phyloP scores from a whole-genome alignment of 495 filamentous ascomycete species.

The Trichoderma orchidacearum region DNA sequence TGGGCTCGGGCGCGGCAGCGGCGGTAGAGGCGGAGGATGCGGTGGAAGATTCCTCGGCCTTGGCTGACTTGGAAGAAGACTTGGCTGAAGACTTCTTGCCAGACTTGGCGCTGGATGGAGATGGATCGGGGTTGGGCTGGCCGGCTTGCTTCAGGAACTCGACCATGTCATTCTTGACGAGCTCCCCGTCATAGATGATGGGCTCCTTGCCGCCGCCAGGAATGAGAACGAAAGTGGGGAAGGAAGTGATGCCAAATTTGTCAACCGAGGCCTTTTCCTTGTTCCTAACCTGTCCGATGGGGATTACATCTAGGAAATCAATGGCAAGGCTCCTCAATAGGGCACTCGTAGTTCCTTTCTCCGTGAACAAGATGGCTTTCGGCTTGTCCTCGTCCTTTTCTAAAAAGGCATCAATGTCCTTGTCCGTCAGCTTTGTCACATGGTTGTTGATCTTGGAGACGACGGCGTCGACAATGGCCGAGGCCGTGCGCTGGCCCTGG shows the following conservation, averaged over 20 bases:
- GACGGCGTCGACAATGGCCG: constrained; percentile 77
- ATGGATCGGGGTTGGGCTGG: constrained; percentile 58
- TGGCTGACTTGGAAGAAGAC: constrained; percentile 35
- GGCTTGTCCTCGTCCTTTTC: constrained; percentile 54
- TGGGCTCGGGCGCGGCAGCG: constrained; percentile 33
- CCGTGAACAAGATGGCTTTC: constrained; percentile 88
- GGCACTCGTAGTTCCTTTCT: constrained; percentile 79
- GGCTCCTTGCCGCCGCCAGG: constrained; percentile 52
- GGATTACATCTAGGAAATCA: constrained; percentile 75
- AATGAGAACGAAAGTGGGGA: constrained; percentile 70
- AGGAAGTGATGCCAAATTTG: constrained; percentile 61
- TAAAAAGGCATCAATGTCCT: constrained; percentile 66
- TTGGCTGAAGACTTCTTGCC: constrained; percentile 33
- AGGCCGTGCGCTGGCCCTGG: constrained; percentile 65
- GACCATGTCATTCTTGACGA: constrained; percentile 74
- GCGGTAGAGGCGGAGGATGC: constrained; percentile 16
- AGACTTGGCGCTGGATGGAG: constrained; percentile 38
- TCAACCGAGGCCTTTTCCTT: constrained; percentile 63
- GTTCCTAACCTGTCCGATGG: constrained; percentile 72
- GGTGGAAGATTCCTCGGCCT: constrained; percentile 11
- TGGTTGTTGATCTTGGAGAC: constrained; percentile 82
- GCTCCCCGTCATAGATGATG: constrained; percentile 66
- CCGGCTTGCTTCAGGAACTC: constrained; percentile 72
- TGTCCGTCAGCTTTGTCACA: constrained; percentile 68
- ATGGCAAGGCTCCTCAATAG: constrained; percentile 76